Percentiles rank a stretch among this genome's conserved stretches.
These are phyloP conservation scores for Alternaria ventricosa DNA, from an alignment of 2,329 filamentous ascomycete genomes.

Conservation along the genomic window DNA sequence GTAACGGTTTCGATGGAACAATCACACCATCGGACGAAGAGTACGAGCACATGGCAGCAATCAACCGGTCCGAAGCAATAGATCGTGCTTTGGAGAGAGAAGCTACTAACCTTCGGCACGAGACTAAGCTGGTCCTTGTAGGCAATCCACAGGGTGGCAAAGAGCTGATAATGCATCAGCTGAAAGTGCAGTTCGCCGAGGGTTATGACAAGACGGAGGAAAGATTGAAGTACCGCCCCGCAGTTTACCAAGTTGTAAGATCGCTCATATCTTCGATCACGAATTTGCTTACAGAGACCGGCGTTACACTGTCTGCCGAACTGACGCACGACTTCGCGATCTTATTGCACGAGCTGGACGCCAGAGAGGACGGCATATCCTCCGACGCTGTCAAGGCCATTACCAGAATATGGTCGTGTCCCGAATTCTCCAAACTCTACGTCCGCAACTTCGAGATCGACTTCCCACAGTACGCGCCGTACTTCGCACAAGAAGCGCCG, in stretches of 20 bases:
- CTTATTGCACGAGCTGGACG: constrained; percentile 44
- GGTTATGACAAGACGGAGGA: constrained; percentile 42
- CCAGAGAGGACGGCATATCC: constrained; percentile 33
- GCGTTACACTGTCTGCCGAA: constrained; percentile 33
- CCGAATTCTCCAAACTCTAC: constrained; percentile 41
- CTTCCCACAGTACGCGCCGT: constrained; percentile 44
- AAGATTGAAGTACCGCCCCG: constrained; percentile 34
- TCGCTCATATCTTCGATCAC: constrained; percentile 46
- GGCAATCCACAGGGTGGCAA: constrained; percentile 40
- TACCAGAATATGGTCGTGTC: constrained; percentile 36
- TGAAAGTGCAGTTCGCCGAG: constrained; percentile 45
- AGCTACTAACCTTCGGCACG: constrained; percentile 38
- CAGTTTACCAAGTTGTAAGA: constrained; percentile 39
- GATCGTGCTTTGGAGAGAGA: constrained; percentile 44
- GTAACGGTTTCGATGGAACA: constrained; percentile 18
- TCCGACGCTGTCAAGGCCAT: constrained; percentile 37
- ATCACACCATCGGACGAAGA: constrained; percentile 37
- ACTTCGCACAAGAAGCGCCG: constrained; percentile 38
- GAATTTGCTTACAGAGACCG: constrained; percentile 44
- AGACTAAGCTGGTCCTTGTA: constrained; percentile 44
- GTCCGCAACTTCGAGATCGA: constrained; percentile 46
- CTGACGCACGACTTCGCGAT: constrained; percentile 41
- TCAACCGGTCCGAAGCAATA: constrained; percentile 44
- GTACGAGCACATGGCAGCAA: constrained; percentile 40
- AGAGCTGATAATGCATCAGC: constrained; percentile 46